phyloP scores from a whole-genome alignment of 1,284 basidiomycete species.

The Grifola frondosa region DNA sequence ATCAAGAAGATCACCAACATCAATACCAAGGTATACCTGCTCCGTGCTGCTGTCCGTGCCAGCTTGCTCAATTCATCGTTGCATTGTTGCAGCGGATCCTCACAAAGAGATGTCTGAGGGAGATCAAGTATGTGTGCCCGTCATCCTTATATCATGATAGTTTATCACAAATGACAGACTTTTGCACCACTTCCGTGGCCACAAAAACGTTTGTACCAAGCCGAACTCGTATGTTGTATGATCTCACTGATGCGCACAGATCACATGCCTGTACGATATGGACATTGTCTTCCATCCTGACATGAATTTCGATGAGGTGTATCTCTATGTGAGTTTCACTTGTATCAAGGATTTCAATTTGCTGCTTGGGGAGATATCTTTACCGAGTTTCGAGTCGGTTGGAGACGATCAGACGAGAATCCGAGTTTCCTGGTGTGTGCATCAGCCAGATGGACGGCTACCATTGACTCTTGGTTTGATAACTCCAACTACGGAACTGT shows the following conservation, averaged over 20 bases:
- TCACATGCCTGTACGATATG: conserved; percentile 95
- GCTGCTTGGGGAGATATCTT: too few relatives aligned
- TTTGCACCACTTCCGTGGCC: conserved; percentile 93
- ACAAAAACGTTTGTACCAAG: conserved; percentile 77
- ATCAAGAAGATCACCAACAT: conserved; percentile 99
- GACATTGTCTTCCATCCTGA: conserved; percentile 89
- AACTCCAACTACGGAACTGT: too few relatives aligned
- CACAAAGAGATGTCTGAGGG: conserved; percentile 91
- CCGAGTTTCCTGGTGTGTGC: too few relatives aligned
- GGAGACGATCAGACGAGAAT: too few relatives aligned
- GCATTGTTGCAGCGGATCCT: conserved; percentile 71
- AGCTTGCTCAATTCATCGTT: conserved; percentile 3
- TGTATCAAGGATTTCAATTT: not conserved
- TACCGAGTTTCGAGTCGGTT: too few relatives aligned
- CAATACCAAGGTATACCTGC: conserved; percentile 78
- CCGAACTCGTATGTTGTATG: too few relatives aligned
- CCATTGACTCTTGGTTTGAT: too few relatives aligned
- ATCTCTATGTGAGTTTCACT: conserved; percentile 74
- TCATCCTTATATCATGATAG: conserved; percentile 7
- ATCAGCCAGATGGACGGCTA: too few relatives aligned
- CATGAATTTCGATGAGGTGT: conserved; percentile 93
- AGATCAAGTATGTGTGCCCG: conserved; percentile 71
- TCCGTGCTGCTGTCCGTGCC: not conserved
- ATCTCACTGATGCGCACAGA: conserved; percentile 43
- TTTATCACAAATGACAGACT: conserved; percentile 48